Conservation (phyloP, 495 filamentous ascomycete genomes). For the Lindgomyces ingoldianus region DNA sequence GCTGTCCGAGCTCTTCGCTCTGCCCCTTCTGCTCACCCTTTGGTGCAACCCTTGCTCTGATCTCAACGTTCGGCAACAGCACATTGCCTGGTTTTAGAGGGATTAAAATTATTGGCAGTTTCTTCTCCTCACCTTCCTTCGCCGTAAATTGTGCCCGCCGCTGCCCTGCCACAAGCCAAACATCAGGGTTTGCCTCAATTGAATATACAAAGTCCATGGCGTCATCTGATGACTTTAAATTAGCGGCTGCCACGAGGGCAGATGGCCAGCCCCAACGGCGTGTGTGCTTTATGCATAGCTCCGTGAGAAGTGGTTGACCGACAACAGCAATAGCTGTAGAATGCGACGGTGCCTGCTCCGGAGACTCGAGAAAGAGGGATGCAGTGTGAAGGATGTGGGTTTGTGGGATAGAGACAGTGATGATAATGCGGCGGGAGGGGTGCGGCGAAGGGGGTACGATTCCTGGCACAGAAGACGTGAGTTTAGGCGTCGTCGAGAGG, state of each 20-base stretch:
- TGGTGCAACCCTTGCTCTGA: slow-evolving; percentile 52
- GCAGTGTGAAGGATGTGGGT: slow-evolving; percentile 83
- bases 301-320: slow-evolving; percentile 70
- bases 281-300: slow-evolving; percentile 73
- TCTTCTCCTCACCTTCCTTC: slow-evolving; percentile 51
- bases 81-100: slow-evolving; percentile 76
- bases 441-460: slow-evolving; percentile 11
- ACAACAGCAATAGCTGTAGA: slow-evolving; percentile 53
- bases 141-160: slow-evolving; percentile 75
- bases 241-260: slow-evolving; percentile 34
- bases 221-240: slow-evolving; percentile 40
- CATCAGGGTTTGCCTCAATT: slow-evolving; percentile 69
- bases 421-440: slow-evolving; percentile 48
- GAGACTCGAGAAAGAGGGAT: slow-evolving; percentile 60
- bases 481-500: not conserved
- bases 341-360: slow-evolving; percentile 34
- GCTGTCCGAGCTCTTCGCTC: slow-evolving; percentile 35
- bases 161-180: slow-evolving; percentile 82
- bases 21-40: slow-evolving; percentile 40
- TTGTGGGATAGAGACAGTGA: slow-evolving; percentile 83
- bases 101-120: slow-evolving; percentile 67
- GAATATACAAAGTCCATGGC: slow-evolving; percentile 82
- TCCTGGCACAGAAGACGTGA: not conserved
- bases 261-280: slow-evolving; percentile 66
- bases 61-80: slow-evolving; percentile 75